These are phyloP conservation scores for Escovopsis sp. DNA, from an alignment of 2,329 filamentous ascomycete species.

Conservation along the genomic window DNA sequence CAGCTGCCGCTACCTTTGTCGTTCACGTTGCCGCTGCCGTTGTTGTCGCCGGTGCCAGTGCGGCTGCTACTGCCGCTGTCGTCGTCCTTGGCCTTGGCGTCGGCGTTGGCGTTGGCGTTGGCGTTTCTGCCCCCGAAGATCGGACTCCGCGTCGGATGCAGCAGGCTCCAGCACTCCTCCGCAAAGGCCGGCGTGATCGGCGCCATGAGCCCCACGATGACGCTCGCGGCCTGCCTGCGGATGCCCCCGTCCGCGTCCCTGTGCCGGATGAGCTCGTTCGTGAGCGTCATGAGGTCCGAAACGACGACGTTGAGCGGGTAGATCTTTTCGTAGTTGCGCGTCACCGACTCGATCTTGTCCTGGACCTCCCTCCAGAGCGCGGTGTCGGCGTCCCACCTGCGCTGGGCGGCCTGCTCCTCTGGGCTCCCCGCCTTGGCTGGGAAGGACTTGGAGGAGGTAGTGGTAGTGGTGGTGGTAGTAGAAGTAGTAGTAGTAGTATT, in stretches of 20 bases:
- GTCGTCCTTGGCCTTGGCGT: no score
- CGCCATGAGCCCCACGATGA: slow-evolving; percentile 56
- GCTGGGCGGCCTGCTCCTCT: slow-evolving; percentile 17
- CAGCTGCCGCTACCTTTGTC: no score
- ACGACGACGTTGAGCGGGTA: slow-evolving; percentile 72
- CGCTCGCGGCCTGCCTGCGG: slow-evolving; percentile 31
- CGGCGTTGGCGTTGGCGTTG: no score
- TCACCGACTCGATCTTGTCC: slow-evolving; percentile 50
- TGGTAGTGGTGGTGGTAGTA: no score
- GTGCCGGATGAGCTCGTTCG: slow-evolving; percentile 46
- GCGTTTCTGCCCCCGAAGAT: slow-evolving; percentile 26
- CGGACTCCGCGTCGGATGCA: slow-evolving; percentile 26
- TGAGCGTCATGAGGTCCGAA: slow-evolving; percentile 69
- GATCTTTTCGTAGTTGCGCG: slow-evolving; percentile 51
- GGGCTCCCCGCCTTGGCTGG: slow-evolving; percentile 14
- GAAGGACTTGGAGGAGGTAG: no score
- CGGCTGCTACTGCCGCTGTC: no score
- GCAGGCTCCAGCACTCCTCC: slow-evolving; percentile 61
- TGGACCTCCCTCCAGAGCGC: slow-evolving; percentile 52
- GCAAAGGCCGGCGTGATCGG: slow-evolving; percentile 68
- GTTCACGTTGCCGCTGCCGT: no score
- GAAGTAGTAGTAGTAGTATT: no score
- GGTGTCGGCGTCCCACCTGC: slow-evolving; percentile 30
- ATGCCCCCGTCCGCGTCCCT: slow-evolving; percentile 25
- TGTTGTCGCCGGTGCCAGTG: no score